Evolutionary conservation across 805 yeast genomes (phyloP), one percentile per base, ranked within the genome.

Genomic region (Isabelozyma gotoi): DNA sequence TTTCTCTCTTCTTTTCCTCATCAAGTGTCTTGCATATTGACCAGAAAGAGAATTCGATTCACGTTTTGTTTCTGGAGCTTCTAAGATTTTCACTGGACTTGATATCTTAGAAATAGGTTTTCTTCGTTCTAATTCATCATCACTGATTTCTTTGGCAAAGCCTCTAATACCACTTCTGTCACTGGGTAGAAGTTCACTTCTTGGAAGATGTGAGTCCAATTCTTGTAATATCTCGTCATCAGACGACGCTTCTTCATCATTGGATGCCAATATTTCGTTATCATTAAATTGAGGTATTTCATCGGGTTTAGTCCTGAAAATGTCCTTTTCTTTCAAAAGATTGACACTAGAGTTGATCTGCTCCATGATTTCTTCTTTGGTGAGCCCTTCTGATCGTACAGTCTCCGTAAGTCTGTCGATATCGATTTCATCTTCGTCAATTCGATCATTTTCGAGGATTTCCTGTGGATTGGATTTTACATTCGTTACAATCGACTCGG

Each of bases 31-130:
- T 6, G 62, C 53, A 37, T 55, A 52, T 17, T 48, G 53, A 12
- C 58, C 56, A 7, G 58, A 50, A 11, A 57, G 47, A 24, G 48
- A 42, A 34, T 46, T 52, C 33, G 41, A 46, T n/a, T n/a, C n/a
- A 33, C 48, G 35, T 7, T 42, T 45, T 10, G 53, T 10, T 34
- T 16, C n/a, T 14, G 34, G 16, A 7, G 18, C 39, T 20, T 19
- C 31, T 12, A 20, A 2, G 12, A 36, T 21, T 20, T 24, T 20
- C 14, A 36, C 19, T 10, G 39, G 39, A 19, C 39, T 36, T 4
- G 39, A 20, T 6, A 36, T 21, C 19, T 34, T 34, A 11, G 39
- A 36, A 7, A 36, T 36, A 8, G 39, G 39, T 19, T 12, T 37
- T 19, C 33, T 14, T n/a, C n/a, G n/a, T n/a, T 33, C 36, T 17